Base-by-base conservation (phyloP, 148 eudicot genomes). In the Camellia japonica region DNA sequence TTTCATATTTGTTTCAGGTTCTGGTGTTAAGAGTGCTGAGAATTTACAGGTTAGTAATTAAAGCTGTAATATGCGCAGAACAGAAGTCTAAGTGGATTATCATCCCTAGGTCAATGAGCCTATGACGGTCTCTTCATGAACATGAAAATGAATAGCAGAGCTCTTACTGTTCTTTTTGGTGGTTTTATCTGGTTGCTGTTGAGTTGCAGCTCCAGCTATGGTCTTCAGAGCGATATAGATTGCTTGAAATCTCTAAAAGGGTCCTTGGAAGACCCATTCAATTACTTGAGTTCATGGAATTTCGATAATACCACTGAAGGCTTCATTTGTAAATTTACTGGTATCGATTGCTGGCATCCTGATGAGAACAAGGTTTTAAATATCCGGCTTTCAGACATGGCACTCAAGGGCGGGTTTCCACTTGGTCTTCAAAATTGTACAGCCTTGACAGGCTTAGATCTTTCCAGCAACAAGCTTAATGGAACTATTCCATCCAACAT, bases 311-410 rank as follows among this genome's bases (percentile, higher is more conserved):
- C 4, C 4, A 83, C 93, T 4, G 80, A 77, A 54, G 93, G 93
- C 4, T 87, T 80, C 66, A 84, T 90, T 58, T 90, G 91, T 76
- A 80, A 63, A 52, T 90, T 90, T 76, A 65, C 68, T 46, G 93
- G 93, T 72, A 79, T 90, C 16, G 90, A 87, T 2, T 90, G 91
- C 81, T 89, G 93, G 93, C 86, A 86, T 73, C 82, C 77, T 0
- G 72, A 67, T 61, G 93, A 90, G 77, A 82, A 79, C 75, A 84
- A 81, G 84, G 91, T 90, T 74, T 60, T 90, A 30, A 89, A 78
- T 76, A 84, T 90, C 58, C 79, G 68, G 2, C 81, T 90, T 15
- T 81, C 91, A 3, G 61, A 79, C 75, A 83, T 86, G 89, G 88
- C 87, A 63, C 85, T 90, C 44, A 86, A 79, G 80, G 93, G 93